phyloP scores from a whole-genome alignment of 2,329 filamentous ascomycete species.

The Cercospora sp. region DNA sequence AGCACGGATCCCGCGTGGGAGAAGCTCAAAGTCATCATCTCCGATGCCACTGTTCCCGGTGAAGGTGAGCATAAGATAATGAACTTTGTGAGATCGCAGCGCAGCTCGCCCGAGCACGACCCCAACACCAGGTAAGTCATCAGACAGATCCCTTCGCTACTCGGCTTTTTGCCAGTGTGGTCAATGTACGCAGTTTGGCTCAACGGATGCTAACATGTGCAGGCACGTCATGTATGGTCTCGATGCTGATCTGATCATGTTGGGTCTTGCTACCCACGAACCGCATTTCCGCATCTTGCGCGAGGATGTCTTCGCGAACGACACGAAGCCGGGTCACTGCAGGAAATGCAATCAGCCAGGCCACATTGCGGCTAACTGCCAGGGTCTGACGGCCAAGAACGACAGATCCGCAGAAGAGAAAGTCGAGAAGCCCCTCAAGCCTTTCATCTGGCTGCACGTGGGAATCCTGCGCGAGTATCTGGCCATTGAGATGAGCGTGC shows the following conservation, averaged over 20 bases:
- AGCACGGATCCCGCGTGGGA: slow-evolving; percentile 97
- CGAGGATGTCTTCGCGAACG: slow-evolving; percentile 94
- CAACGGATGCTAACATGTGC: slow-evolving; percentile 26
- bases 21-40: slow-evolving; percentile 96
- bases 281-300: slow-evolving; percentile 94
- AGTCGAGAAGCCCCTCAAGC: slow-evolving; percentile 83
- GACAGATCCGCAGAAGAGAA: slow-evolving; percentile 60
- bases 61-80: slow-evolving; percentile 99
- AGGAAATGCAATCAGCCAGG: slow-evolving; percentile 88
- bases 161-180: neutral
- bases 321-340: slow-evolving; percentile 79
- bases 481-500: slow-evolving; percentile 81
- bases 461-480: slow-evolving; percentile 89
- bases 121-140: slow-evolving; percentile 68
- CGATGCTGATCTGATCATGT: slow-evolving; percentile 98
- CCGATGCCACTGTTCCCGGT: slow-evolving; percentile 93
- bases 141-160: slow-evolving; percentile 14
- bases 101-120: slow-evolving; percentile 85
- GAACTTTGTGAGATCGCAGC: slow-evolving; percentile 93
- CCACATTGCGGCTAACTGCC: slow-evolving; percentile 84
- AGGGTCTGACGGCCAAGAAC: slow-evolving; percentile 74
- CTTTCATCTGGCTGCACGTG: slow-evolving; percentile 98
- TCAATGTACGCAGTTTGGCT: neutral
- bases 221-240: slow-evolving; percentile 97
- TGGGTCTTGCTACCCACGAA: slow-evolving; percentile 94